Conservation (phyloP, 2,329 filamentous ascomycete genomes). For the Colletotrichum noveboracense region DNA sequence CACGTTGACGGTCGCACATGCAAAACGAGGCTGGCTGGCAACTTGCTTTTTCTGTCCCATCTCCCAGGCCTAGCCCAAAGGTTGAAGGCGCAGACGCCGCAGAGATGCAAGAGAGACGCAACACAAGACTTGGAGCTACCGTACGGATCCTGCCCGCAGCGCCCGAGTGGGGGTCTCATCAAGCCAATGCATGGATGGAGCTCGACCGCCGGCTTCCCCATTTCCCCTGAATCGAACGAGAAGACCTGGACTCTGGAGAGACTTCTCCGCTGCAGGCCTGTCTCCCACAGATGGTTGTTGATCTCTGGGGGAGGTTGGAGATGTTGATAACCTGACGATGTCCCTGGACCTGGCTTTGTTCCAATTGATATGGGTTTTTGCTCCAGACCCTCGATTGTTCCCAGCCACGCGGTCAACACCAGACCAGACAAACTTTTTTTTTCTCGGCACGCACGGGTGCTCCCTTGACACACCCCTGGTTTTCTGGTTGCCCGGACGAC, state of each 20-base stretch:
- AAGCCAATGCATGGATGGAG: background rate
- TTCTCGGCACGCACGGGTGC: slow-evolving; percentile 5
- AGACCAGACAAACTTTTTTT: slow-evolving; percentile 7
- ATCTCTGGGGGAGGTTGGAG: slow-evolving; percentile 8
- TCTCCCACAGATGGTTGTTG: background rate
- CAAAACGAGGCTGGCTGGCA: slow-evolving; percentile 17
- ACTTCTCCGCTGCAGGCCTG: background rate
- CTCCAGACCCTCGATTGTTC: background rate
- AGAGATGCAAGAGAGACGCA: background rate
- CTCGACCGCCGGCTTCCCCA: background rate
- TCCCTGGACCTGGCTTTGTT: background rate
- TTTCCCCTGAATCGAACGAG: background rate
- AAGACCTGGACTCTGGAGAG: background rate
- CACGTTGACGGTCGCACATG: slow-evolving; percentile 18
- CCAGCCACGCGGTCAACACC: background rate
- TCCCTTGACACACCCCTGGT: background rate
- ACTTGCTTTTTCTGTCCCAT: background rate
- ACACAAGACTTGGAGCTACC: background rate
- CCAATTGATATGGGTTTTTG: background rate
- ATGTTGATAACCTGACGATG: slow-evolving; percentile 5
- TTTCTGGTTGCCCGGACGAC: slow-evolving; percentile 12
- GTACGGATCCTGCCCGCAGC: slow-evolving; percentile 14
- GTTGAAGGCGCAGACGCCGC: background rate
- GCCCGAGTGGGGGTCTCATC: slow-evolving; percentile 1
- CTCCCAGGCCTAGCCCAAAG: background rate